A percentile compares a stretch with the other conserved stretches of the same genome.
phyloP scores from a whole-genome alignment of 1,284 basidiomycete genomes.

The Takashimella koratensis region DNA sequence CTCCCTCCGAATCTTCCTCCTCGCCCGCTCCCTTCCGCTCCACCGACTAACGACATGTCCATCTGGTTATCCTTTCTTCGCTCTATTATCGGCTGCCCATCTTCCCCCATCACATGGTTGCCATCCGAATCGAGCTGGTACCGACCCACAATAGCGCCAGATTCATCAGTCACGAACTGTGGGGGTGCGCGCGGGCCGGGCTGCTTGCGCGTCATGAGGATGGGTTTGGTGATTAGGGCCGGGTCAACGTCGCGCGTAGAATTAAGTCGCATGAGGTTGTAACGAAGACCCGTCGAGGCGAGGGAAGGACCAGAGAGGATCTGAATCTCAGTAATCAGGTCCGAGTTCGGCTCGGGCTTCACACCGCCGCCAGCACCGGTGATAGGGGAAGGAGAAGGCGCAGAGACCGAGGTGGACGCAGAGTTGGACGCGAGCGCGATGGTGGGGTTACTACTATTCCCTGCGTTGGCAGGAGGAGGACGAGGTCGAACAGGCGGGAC shows the following conservation, averaged over 20 bases:
- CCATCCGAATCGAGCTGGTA: slow-evolving; percentile 40
- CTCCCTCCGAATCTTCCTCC: not conserved
- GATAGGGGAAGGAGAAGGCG: not conserved
- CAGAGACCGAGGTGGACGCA: slow-evolving; percentile 1
- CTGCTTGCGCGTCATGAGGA: slow-evolving; percentile 42
- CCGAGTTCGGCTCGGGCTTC: slow-evolving; percentile 4
- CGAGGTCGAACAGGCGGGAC: slow-evolving; percentile 1
- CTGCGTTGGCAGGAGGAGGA: not conserved
- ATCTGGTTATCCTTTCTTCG: slow-evolving; percentile 20
- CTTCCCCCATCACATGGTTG: slow-evolving; percentile 34
- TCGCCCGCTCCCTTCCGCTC: slow-evolving; percentile 6
- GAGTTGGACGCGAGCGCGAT: not conserved
- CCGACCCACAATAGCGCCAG: slow-evolving; percentile 37
- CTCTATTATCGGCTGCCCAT: slow-evolving; percentile 37
- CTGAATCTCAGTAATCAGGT: slow-evolving; percentile 32
- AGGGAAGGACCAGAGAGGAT: slow-evolving; percentile 30
- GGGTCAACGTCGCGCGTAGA: slow-evolving; percentile 31
- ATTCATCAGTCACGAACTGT: slow-evolving; percentile 28
- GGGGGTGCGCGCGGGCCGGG: slow-evolving; percentile 31
- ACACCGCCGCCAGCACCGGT: not conserved
- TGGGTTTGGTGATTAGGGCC: slow-evolving; percentile 23
- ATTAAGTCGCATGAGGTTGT: slow-evolving; percentile 42
- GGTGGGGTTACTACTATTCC: not conserved
- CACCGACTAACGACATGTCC: slow-evolving; percentile 39
- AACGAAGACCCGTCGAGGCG: slow-evolving; percentile 22